Base-by-base conservation (phyloP, 768 basidiomycete genomes). In the Jaapia argillacea region DNA sequence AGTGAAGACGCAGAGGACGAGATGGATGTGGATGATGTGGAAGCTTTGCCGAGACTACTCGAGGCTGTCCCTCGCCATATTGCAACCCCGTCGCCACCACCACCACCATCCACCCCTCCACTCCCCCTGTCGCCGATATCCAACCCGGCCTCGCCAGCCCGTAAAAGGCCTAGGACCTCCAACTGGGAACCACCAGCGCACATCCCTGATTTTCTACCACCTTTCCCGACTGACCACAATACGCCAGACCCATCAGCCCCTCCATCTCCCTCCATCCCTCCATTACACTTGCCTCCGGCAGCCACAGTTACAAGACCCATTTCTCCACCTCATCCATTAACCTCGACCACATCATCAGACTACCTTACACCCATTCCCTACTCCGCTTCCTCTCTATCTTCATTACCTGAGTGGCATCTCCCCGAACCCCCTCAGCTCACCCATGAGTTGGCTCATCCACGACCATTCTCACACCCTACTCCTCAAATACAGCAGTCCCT, bases 331-430 rank as follows among this genome's bases (percentile, higher is more conserved):
- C 67, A 46, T 48, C 67, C 60, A 21, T 72, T 63, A 16, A 59
- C 69, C 2, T 56, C 69, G 10, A 51, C 63, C 7, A 56, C 61
- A 2, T 70, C 79, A 1, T 78, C 85, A 2, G 82, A 88, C 57
- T 83, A 84, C 46, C 65, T 79, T 21, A 72, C 80, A 7, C 76
- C 77, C 53, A 73, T 87, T 1, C 82, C 85, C 3, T 89, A 89
- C 53, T 72, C 71, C 2, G 76, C 81, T 50, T 89, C 86, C 0
- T 70, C 81, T 3, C 74, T 89, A 20, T 71, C 82, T 3, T 64
- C 69, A 5, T 66, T 73, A 5, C 70, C 82, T 14, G 72, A 81
- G 53, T 80, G 82, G 77, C 85, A 87, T 56, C 65, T 88, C 0
- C 84, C 74, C 2, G 54, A 58, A 5, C 55, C 56, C 3, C 58